phyloP scores from a whole-genome alignment of 192 early-diverging fungal species.

The Kappamyces sp. region DNA sequence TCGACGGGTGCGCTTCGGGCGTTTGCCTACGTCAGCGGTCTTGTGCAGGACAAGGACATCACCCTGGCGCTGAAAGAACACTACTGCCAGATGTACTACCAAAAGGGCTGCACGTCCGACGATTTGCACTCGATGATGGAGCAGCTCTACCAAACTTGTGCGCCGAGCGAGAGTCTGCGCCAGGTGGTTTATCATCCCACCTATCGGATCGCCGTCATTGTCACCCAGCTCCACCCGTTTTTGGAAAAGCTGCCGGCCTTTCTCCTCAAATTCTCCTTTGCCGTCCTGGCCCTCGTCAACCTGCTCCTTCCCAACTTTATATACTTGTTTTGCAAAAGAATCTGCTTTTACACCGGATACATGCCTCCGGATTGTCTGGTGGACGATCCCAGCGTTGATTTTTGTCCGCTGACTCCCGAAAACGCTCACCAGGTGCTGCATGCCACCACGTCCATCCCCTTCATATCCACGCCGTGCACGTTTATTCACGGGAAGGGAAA shows the following conservation, averaged over 20 bases:
- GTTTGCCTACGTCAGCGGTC: slow-evolving; percentile 20
- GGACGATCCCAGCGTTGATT: slow-evolving; percentile 11
- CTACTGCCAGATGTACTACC: slow-evolving; percentile 30
- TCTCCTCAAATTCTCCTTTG: slow-evolving; percentile 13
- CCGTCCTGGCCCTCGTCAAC: slow-evolving; percentile 16
- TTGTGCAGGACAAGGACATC: slow-evolving; percentile 19
- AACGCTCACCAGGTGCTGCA: slow-evolving; percentile 33
- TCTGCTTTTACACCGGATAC: slow-evolving; percentile 31
- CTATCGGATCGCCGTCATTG: slow-evolving; percentile 28
- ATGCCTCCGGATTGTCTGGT: slow-evolving; percentile 24
- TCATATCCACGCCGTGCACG: slow-evolving; percentile 21
- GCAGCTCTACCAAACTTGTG: slow-evolving; percentile 19
- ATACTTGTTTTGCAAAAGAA: slow-evolving; percentile 8
- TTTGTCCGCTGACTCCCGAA: slow-evolving; percentile 21
- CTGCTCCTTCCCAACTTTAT: slow-evolving; percentile 17
- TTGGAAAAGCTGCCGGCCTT: slow-evolving; percentile 20
- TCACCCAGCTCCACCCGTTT: slow-evolving; percentile 14
- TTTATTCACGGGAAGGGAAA: slow-evolving; percentile 26
- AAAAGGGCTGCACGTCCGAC: slow-evolving; percentile 18
- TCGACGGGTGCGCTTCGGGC: slow-evolving; percentile 33
- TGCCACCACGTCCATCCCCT: slow-evolving; percentile 37
- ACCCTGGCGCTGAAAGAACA: slow-evolving; percentile 22
- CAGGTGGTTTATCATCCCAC: slow-evolving; percentile 17
- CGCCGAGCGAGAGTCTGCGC: slow-evolving; percentile 16
- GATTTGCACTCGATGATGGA: slow-evolving; percentile 30